Evolutionary conservation across 2,329 filamentous ascomycete genomes (phyloP).

Genomic region (Fusarium beomiforme): DNA sequence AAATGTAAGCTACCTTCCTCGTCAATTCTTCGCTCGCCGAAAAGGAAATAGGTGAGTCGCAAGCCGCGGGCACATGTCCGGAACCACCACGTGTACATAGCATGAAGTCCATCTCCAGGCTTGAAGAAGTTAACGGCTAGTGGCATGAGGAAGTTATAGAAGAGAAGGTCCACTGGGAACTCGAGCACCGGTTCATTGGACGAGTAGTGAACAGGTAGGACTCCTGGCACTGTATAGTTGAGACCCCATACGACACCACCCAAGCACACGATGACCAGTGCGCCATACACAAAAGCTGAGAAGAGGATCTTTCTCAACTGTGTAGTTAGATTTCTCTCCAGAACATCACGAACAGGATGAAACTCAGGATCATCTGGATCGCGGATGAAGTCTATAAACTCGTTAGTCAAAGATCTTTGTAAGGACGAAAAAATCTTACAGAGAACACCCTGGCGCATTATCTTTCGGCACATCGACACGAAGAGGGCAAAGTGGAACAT

Average conservation of each 20-base stretch:
- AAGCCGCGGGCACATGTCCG: slow-evolving; percentile 82
- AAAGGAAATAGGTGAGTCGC: slow-evolving; percentile 90
- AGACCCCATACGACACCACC: slow-evolving; percentile 97
- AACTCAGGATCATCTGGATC: slow-evolving; percentile 99
- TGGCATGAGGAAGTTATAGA: slow-evolving; percentile 97
- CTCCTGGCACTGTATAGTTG: slow-evolving; percentile 69
- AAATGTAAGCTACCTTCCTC: slow-evolving; percentile 79
- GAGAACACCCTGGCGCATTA: slow-evolving; percentile 92
- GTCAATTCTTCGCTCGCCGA: slow-evolving; percentile 81
- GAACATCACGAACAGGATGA: slow-evolving; percentile 94
- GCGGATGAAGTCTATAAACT: slow-evolving; percentile 82
- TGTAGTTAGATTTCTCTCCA: slow-evolving; percentile 90
- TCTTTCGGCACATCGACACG: slow-evolving; percentile 98
- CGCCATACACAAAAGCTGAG: slow-evolving; percentile 94
- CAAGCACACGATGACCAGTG: slow-evolving; percentile 89
- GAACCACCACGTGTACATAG: slow-evolving; percentile 97
- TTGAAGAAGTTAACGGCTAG: slow-evolving; percentile 85
- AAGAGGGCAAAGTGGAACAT: slow-evolving; percentile 99
- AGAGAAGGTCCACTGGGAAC: slow-evolving; percentile 91
- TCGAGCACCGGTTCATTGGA: slow-evolving; percentile 92
- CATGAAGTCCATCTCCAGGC: slow-evolving; percentile 83
- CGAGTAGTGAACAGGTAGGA: slow-evolving; percentile 93
- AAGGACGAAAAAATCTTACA: slow-evolving; percentile 67
- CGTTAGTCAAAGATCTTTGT: slow-evolving; percentile 14
- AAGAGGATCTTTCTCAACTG: slow-evolving; percentile 97